Conservation (phyloP, 768 basidiomycete genomes). For the Leucogyrophana mollusca region DNA sequence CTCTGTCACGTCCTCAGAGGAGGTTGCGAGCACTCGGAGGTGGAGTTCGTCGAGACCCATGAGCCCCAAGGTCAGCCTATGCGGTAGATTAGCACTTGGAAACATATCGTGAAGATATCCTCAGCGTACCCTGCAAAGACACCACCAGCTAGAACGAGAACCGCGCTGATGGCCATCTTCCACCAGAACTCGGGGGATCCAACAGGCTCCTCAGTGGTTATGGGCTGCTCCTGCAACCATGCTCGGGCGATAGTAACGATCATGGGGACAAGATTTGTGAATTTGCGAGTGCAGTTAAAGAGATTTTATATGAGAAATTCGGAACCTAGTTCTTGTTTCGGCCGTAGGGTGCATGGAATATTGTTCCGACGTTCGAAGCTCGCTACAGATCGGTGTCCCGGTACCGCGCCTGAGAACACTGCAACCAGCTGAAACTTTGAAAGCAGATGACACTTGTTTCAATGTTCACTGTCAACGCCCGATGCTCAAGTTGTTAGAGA, state of each 20-base stretch:
- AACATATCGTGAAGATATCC: neutral
- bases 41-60: slow-evolving; percentile 95
- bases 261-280: slow-evolving; percentile 11
- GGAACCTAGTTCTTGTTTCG: neutral
- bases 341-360: too few relatives aligned
- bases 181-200: slow-evolving; percentile 72
- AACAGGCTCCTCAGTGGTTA: slow-evolving; percentile 21
- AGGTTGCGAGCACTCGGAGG: slow-evolving; percentile 78
- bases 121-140: slow-evolving; percentile 83
- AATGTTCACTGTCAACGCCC: slow-evolving; percentile 37
- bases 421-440: neutral
- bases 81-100: neutral
- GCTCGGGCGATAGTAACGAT: slow-evolving; percentile 6
- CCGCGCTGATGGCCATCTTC: slow-evolving; percentile 64
- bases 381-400: too few relatives aligned
- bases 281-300: neutral
- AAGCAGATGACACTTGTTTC: slow-evolving; percentile 39
- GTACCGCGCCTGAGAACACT: too few relatives aligned
- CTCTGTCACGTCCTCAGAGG: slow-evolving; percentile 74
- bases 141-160: slow-evolving; percentile 81
- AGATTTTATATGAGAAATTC: neutral
- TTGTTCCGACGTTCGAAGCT: too few relatives aligned
- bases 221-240: slow-evolving; percentile 1
- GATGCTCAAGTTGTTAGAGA: neutral
- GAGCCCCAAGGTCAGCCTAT: slow-evolving; percentile 82